Base-by-base conservation (phyloP, 345 rosid genomes). In the Brassica rapa region DNA sequence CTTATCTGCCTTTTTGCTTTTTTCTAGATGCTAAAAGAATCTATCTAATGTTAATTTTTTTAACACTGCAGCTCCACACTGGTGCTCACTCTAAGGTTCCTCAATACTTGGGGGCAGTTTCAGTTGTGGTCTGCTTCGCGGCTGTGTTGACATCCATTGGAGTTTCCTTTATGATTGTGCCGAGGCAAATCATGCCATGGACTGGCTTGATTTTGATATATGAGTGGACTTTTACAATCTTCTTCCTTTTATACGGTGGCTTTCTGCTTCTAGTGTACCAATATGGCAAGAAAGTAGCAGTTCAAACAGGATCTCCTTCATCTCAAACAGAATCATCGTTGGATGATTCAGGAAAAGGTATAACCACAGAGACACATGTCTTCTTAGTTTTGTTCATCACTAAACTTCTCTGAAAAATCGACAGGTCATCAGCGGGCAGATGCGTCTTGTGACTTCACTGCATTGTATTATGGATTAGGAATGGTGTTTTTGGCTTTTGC, bases 101-200 rank as follows among this genome's bases (percentile, higher is more conserved):
- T 56, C 78, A 81, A 23, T 83, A 85, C 81, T 83, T 94, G 81
- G 91, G 89, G 21, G 89, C 91, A 76, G 55, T 86, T 67, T 90
- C 98, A 16, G 77, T 92, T 29, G 60, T 77, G 14, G 78, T 80
- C 60, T 90, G 92, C 76, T 88, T 92, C 66, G 25, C 75, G 67
- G 85, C 88, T 70, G 84, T 73, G 59, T 24, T 85, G 60, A 82
- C 82, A 71, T 83, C 98, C 78, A 70, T 90, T 73, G 95, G 87
- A 64, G 72, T 90, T 67, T 82, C 93, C 77, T 78, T 94, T 5
- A 60, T 80, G 67, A 84, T 89, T 73, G 93, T 90, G 78, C 97
- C 97, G 57, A 91, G 83, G 35, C 97, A 92, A 87, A 92, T 89
- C 84, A 87, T 62, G 86, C 97, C 97, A 8, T 94, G 97, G 97